These are phyloP conservation scores for Eleusine coracana DNA, from an alignment of 176 grass and related monocot species.

Conservation along the genomic window DNA sequence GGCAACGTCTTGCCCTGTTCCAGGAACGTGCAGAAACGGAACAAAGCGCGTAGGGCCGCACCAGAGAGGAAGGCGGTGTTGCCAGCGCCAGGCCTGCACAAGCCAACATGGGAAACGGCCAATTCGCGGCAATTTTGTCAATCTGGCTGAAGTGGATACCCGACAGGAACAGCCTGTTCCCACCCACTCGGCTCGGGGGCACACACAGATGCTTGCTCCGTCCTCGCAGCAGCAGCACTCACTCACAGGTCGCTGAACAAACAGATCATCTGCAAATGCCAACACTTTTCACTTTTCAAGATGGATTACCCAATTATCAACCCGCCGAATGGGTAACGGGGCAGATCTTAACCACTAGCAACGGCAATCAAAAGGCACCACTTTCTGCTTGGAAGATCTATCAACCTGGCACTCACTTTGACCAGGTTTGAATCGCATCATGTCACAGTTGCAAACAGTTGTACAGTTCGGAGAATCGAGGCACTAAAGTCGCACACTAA, in stretches of 20 bases:
- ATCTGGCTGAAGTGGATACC: slow-evolving; percentile 36
- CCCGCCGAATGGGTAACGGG: slow-evolving; percentile 6
- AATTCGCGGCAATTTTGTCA: slow-evolving; percentile 24
- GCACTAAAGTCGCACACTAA: background rate
- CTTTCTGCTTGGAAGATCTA: background rate
- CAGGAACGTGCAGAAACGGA: background rate
- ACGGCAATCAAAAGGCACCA: background rate
- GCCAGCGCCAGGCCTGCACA: background rate
- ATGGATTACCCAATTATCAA: slow-evolving; percentile 43
- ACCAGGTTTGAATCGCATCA: background rate
- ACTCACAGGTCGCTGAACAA: slow-evolving; percentile 30
- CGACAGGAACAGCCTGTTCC: slow-evolving; percentile 49
- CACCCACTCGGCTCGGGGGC: slow-evolving; percentile 6
- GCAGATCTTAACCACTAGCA: slow-evolving; percentile 24
- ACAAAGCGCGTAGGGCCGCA: slow-evolving; percentile 22
- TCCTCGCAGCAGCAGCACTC: background rate
- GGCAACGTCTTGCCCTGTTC: background rate
- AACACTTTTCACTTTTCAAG: background rate
- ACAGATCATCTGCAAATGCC: slow-evolving; percentile 13
- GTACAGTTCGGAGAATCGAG: background rate
- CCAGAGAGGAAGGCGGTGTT: background rate
- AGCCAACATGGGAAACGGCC: slow-evolving; percentile 3
- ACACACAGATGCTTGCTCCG: slow-evolving; percentile 1
- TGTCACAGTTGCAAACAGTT: background rate
- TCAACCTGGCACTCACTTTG: background rate